Conservation (phyloP, 2,329 filamentous ascomycete genomes). For the Aspergillus ochraceus region DNA sequence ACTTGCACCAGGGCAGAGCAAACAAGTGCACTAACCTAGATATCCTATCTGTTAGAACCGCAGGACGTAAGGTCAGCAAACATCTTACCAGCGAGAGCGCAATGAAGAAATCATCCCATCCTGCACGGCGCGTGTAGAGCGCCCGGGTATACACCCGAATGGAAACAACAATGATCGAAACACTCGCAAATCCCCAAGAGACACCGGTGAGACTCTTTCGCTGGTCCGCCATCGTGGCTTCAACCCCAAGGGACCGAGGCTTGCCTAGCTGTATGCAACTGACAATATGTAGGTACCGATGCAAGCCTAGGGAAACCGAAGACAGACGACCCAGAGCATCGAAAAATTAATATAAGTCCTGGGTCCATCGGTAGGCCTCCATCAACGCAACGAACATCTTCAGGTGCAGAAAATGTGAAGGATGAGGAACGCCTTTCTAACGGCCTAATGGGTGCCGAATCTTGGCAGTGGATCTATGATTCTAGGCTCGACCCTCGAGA, state of each 20-base stretch:
- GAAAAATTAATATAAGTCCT: too few species aligned
- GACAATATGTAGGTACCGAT: too few species aligned
- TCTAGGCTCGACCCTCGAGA: too few species aligned
- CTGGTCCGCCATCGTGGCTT: conserved; percentile 3
- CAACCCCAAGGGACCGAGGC: neutral
- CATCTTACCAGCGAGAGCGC: conserved; percentile 5
- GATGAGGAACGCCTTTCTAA: too few species aligned
- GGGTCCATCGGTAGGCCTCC: too few species aligned
- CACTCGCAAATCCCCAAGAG: conserved; percentile 6
- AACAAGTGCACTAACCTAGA: conserved; percentile 12
- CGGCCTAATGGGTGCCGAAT: too few species aligned
- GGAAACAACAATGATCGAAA: conserved; percentile 3
- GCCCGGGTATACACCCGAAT: conserved; percentile 9
- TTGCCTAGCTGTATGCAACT: neutral
- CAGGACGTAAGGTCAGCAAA: neutral
- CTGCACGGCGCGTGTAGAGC: conserved; percentile 1
- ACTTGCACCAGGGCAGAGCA: conserved; percentile 12
- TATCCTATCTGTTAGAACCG: neutral
- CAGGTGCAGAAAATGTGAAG: too few species aligned
- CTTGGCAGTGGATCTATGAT: too few species aligned
- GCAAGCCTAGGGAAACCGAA: too few species aligned
- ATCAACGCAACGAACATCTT: too few species aligned
- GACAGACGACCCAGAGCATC: too few species aligned
- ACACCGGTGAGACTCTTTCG: conserved; percentile 2
- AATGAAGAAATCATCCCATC: conserved; percentile 16